These are phyloP conservation scores for Cladosporium oxysporum DNA, from an alignment of 2,329 filamentous ascomycete genomes.

Conservation along the genomic window DNA sequence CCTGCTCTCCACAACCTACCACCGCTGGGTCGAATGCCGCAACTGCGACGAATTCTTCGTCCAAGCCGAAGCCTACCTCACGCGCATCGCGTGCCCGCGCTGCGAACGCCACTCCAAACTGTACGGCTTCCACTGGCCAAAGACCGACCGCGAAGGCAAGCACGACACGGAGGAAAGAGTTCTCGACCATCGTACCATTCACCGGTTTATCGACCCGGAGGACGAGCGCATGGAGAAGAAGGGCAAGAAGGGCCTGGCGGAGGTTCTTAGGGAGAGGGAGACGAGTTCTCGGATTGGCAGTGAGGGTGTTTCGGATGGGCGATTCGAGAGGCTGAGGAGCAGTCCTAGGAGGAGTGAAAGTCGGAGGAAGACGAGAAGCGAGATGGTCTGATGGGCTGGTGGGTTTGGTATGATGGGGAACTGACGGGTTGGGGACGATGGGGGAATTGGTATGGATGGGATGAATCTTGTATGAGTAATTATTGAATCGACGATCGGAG, in stretches of 20 bases:
- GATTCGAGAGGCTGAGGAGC: slow-evolving; percentile 10
- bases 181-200: slow-evolving; percentile 81
- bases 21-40: slow-evolving; percentile 85
- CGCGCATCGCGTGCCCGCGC: slow-evolving; percentile 79
- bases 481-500: neutral
- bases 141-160: slow-evolving; percentile 79
- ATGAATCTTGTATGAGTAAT: neutral
- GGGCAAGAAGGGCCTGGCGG: slow-evolving; percentile 36
- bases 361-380: slow-evolving; percentile 23
- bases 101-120: slow-evolving; percentile 95
- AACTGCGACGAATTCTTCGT: slow-evolving; percentile 83
- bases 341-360: slow-evolving; percentile 22
- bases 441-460: neutral
- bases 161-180: slow-evolving; percentile 69
- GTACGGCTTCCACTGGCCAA: slow-evolving; percentile 94
- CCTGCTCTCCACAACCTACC: slow-evolving; percentile 73
- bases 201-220: slow-evolving; percentile 72
- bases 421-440: neutral
- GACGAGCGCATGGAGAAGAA: slow-evolving; percentile 39
- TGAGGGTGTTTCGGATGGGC: neutral
- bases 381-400: slow-evolving; percentile 8
- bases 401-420: neutral
- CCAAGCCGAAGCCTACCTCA: slow-evolving; percentile 84
- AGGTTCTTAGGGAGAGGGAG: slow-evolving; percentile 32
- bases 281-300: neutral